Evolutionary conservation across 306 rosid species (phyloP), one percentile per base, ranked within the genome.

Genomic region (Cicer pinnatifidum): DNA sequence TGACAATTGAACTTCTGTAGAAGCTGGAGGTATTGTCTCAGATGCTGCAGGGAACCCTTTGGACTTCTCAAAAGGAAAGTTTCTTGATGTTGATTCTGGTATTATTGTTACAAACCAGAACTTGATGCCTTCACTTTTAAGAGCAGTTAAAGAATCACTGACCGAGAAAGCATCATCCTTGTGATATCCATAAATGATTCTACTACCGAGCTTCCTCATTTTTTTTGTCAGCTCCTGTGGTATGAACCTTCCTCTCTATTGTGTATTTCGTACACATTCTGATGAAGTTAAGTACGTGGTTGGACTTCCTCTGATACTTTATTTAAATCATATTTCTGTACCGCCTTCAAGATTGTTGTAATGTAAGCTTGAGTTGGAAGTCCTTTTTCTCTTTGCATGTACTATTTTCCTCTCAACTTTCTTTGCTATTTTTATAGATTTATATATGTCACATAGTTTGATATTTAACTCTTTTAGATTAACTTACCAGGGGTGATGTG

Each of bases 31-130:
- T 43, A 75, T 85, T 45, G 96, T 43, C 73, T 64, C 84, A 1
- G 98, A 91, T 77, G 97, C 92, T 76, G 96, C 90, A 0, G 98
- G 97, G 71, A 89, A 89, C 69, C 89, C 95, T 11, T 64, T 88
- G 90, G 96, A 94, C 75, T 94, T 94, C 63, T 91, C 98, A 1
- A 88, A 85, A 81, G 98, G 97, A 67, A 88, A 72, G 78, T 91
- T 82, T 78, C 95, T 94, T 46, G 96, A 91, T 81, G 78, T 94
- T 59, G 89, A 75, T 56, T 70, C 89, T 1, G 98, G 98, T 75
- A 94, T 91, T 48, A 81, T 94, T 51, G 98, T 88, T 46, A 88
- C 97, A 48, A 94, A 94, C 81, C 87, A 84, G 87, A 91, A 86
- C 72, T 67, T 93, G 86, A 93, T 91, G 98, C 98, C 98, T n/a